phyloP scores from a whole-genome alignment of 345 rosid species.

The Passiflora organensis region DNA sequence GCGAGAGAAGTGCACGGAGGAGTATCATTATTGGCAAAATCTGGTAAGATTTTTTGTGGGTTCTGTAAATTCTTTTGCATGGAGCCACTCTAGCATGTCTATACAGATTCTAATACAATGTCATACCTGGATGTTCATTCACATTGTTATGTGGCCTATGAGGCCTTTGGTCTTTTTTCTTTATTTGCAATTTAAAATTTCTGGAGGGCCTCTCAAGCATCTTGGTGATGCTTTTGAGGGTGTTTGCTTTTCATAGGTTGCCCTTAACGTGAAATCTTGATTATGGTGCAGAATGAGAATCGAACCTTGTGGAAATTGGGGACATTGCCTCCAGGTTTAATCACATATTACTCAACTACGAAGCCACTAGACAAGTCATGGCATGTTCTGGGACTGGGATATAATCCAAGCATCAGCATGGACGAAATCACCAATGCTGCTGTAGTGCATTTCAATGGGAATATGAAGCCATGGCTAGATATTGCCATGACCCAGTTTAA shows the following conservation, averaged over 20 bases:
- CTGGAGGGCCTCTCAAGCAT: neutral
- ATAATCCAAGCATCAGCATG: slow-evolving; percentile 89
- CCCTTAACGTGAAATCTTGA: too few species aligned
- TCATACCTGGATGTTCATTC: too few species aligned
- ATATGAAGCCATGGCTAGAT: slow-evolving; percentile 98
- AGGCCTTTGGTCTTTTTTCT: too few species aligned
- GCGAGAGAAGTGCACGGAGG: slow-evolving; percentile 94
- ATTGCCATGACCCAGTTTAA: slow-evolving; percentile 94
- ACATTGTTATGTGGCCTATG: too few species aligned
- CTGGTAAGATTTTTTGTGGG: slow-evolving; percentile 42
- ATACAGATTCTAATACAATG: too few species aligned
- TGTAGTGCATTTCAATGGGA: slow-evolving; percentile 91
- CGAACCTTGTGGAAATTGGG: slow-evolving; percentile 90
- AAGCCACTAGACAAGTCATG: slow-evolving; percentile 92
- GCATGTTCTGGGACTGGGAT: slow-evolving; percentile 96
- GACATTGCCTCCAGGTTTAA: slow-evolving; percentile 87
- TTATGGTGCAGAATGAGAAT: slow-evolving; percentile 77
- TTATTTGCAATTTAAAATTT: neutral
- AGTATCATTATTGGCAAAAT: slow-evolving; percentile 98
- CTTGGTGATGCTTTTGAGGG: too few species aligned
- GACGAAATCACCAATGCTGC: slow-evolving; percentile 91
- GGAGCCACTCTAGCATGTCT: too few species aligned
- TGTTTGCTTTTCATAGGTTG: too few species aligned
- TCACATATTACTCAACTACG: slow-evolving; percentile 89
- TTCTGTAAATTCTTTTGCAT: neutral